phyloP scores from a whole-genome alignment of 805 yeast species.

The Wickerhamiella australiensis region DNA sequence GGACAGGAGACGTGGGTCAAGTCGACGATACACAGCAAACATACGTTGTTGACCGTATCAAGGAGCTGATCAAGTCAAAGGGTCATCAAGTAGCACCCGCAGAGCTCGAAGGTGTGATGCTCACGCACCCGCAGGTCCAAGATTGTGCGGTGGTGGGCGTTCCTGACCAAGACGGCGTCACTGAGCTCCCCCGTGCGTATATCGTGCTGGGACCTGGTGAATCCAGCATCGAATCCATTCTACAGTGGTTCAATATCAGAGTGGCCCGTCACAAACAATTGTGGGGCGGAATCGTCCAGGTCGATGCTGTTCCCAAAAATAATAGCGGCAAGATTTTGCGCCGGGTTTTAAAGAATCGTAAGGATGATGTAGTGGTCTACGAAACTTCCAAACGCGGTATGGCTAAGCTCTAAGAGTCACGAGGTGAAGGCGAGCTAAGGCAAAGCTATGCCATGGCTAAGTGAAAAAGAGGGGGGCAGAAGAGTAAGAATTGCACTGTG shows the following conservation, averaged over 20 bases:
- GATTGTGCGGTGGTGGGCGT: conserved; percentile 84
- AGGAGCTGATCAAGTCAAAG: conserved; percentile 48
- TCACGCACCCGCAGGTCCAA: conserved; percentile 58
- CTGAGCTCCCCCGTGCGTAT: conserved; percentile 38
- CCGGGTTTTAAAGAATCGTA: conserved; percentile 60
- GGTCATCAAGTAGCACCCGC: conserved; percentile 92
- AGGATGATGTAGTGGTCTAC: conserved; percentile 9
- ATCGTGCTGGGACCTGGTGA: conserved; percentile 16
- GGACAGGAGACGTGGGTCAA: conserved; percentile 43
- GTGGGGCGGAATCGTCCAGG: conserved; percentile 43
- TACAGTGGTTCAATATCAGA: conserved; percentile 25
- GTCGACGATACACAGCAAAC: conserved; percentile 32
- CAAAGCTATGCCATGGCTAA: too few relatives aligned
- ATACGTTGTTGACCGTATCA: conserved; percentile 44
- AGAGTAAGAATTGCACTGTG: too few relatives aligned
- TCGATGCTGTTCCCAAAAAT: conserved; percentile 79
- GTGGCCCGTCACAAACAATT: conserved; percentile 28
- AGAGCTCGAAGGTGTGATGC: conserved; percentile 75
- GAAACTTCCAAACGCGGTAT: too few relatives aligned
- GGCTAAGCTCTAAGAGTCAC: too few relatives aligned
- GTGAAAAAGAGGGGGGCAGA: too few relatives aligned
- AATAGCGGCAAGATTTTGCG: conserved; percentile 91
- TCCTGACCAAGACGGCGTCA: conserved; percentile 56
- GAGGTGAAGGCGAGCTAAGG: too few relatives aligned
- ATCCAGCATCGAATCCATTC: conserved; percentile 18